A percentile compares a stretch with the other conserved stretches of the same genome.
phyloP scores from a whole-genome alignment of 371 early-diverging fungal genomes.

The Haplosporangium sp. region DNA sequence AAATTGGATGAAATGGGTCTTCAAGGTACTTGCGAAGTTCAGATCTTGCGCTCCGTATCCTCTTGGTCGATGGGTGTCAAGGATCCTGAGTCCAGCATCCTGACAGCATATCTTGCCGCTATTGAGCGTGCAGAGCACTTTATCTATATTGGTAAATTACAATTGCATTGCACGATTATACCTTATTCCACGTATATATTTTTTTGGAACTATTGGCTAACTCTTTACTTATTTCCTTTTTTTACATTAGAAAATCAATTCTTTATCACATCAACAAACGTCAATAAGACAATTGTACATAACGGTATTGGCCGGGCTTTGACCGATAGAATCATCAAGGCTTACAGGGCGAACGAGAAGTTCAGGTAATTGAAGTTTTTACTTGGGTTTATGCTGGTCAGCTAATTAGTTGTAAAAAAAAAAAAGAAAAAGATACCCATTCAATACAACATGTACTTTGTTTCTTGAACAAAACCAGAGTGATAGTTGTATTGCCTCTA shows the following conservation, averaged over 20 bases:
- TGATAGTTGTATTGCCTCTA: constrained; percentile 91
- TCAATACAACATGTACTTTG: neutral
- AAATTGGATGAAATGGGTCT: constrained; percentile 74
- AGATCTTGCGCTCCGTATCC: constrained; percentile 77
- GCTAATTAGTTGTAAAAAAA: no score
- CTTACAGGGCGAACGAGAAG: constrained; percentile 72
- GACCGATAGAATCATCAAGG: constrained; percentile 85
- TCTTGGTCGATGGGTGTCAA: constrained; percentile 76
- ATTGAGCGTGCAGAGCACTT: constrained; percentile 86
- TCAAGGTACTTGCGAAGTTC: constrained; percentile 73
- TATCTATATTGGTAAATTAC: constrained; percentile 93
- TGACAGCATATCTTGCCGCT: constrained; percentile 81
- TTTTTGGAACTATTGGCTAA: neutral
- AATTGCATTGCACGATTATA: no score
- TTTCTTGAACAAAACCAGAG: constrained; percentile 46
- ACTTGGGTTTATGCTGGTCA: no score
- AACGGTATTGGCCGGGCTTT: constrained; percentile 80
- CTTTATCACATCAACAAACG: constrained; percentile 59
- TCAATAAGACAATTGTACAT: constrained; percentile 72
- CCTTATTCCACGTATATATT: neutral
- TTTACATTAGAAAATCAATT: constrained; percentile 36
- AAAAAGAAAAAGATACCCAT: neutral
- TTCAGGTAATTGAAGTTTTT: constrained; percentile 62
- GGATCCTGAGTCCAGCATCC: constrained; percentile 57
- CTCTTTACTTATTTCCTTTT: neutral